A percentile compares a stretch with the other conserved stretches of the same genome.
Evolutionary conservation across 768 basidiomycete species (phyloP).

Genomic region (Paxillus ammoniavirescens): DNA sequence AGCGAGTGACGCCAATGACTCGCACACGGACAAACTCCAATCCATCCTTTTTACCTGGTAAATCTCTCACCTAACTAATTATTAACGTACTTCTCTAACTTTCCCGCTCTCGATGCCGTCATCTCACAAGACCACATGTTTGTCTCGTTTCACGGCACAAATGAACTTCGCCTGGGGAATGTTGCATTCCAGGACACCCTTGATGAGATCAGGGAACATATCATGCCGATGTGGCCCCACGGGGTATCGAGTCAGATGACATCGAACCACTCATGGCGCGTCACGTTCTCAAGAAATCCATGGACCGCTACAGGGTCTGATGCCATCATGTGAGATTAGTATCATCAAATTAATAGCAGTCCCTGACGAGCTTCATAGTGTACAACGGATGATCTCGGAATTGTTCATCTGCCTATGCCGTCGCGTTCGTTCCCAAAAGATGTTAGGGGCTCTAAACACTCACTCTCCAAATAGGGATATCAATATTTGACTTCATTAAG

Average conservation of each 20-base stretch:
- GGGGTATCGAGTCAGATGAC: conserved; percentile 47
- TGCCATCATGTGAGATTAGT: conserved; percentile 44
- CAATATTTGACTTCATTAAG: conserved; percentile 65
- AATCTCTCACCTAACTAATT: neutral
- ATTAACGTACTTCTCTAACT: conserved; percentile 17
- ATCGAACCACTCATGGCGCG: conserved; percentile 49
- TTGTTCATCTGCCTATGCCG: conserved; percentile 60
- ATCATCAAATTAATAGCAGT: neutral
- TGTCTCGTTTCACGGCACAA: conserved; percentile 63
- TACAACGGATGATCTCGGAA: conserved; percentile 57
- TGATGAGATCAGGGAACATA: conserved; percentile 53
- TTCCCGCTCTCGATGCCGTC: conserved; percentile 23
- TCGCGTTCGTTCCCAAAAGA: conserved; percentile 41
- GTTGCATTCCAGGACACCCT: conserved; percentile 51
- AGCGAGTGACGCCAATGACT: conserved; percentile 30
- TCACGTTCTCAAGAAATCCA: conserved; percentile 64
- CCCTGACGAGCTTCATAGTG: conserved; percentile 34
- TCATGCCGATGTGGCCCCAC: conserved; percentile 68
- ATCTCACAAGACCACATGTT: conserved; percentile 63
- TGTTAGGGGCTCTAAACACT: conserved; percentile 7
- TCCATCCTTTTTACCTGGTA: conserved; percentile 34
- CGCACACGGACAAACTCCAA: conserved; percentile 36
- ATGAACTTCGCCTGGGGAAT: conserved; percentile 53
- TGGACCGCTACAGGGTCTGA: conserved; percentile 63
- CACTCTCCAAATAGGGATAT: conserved; percentile 53